Base-by-base conservation (phyloP, 2,329 filamentous ascomycete genomes). In the Talaromyces sp. region DNA sequence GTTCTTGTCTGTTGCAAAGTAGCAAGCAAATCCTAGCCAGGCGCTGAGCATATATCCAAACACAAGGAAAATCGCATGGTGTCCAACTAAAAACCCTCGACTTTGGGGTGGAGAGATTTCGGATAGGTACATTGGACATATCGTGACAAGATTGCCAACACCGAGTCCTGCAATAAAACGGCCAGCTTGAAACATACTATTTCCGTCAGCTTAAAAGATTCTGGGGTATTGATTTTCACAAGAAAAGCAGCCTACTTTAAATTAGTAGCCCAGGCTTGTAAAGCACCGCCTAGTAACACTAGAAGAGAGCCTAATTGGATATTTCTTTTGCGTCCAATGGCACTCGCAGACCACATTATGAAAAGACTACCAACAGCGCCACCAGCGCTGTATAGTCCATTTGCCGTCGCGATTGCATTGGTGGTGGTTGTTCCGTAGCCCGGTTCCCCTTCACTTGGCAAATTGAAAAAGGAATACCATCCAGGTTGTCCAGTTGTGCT, bases 401-500 rank as follows among this genome's bases (percentile, higher is more conserved):
- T 82, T 38, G 77, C 78, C 0, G 80, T 81, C 2, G 79, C 77
- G 29, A 82, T 81, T 7, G 75, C 76, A 8, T 76, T 72, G 0
- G 80, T 80, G 1, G 80, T 82, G 29, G 69, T 77, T 4, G 72
- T 71, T n/a, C 67, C 74, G 62, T 82, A 82, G 55, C 79, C 80
- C 0, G 71, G 69, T 58, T 80, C 72, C 13, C 76, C 78, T 32
- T 75, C 68, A 11, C 62, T 62, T 0, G 80, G 80, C 10, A 83
- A 73, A 50, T 78, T 64, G 65, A 83, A 82, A 68, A 77, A 82
- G 19, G 67, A 62, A 64, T 81, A 83, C 79, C 80, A 83, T 63
- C 80, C 80, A 3, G 80, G 79, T 58, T 83, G 80, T 9, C 81
- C 81, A 57, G 83, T 82, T 17, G 80, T 83, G 59, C 78, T 80